Evolutionary conservation across 1,284 basidiomycete species (phyloP), one percentile per base, ranked within the genome.

Genomic region (Trametes versicolor): DNA sequence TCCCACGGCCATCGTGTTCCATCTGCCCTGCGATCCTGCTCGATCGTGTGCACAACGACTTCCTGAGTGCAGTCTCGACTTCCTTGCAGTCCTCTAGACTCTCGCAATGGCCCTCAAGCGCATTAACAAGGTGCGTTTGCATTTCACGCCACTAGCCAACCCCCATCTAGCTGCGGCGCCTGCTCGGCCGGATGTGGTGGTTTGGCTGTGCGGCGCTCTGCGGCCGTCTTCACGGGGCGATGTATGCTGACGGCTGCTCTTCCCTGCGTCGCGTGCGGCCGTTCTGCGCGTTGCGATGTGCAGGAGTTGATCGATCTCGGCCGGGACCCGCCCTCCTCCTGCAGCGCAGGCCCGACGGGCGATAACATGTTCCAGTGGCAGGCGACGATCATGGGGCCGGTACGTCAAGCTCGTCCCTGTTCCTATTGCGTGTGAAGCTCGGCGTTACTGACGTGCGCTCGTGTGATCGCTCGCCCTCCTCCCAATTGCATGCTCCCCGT

Each of bases 281-380:
- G 8, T 12, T 32, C 5, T 23, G 23, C 25, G 13, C 41, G 23
- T 32, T 56, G 8, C 43, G 36, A 49, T 34, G 23, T 59, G 64
- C 78, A 98, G 96, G 96, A 98, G 89, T 89, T 98, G 85, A 87
- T 94, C 81, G 96, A 98, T 85, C 95, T 98, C 79, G 95, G 95
- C 66, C 95, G 96, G 76, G 96, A 98, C 85, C 96, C 96, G 78
- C 96, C 96, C 72, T 95, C 94, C 64, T 98, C 97, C 66, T 98
- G 96, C 91, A 96, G 94, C 74, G 96, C 97, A 74, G 97, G 96
- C 63, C 96, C 96, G 52, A 95, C 92, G 68, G 95, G 94, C 64
- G 96, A 98, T 77, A 96, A 98, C 83, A 92, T 98, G 89, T 98
- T 98, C 85, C 91, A 95, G 79, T 98, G 96, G 96, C 95, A 97